Conservation (phyloP, 2,329 filamentous ascomycete genomes). For the Monilinia fructigena region DNA sequence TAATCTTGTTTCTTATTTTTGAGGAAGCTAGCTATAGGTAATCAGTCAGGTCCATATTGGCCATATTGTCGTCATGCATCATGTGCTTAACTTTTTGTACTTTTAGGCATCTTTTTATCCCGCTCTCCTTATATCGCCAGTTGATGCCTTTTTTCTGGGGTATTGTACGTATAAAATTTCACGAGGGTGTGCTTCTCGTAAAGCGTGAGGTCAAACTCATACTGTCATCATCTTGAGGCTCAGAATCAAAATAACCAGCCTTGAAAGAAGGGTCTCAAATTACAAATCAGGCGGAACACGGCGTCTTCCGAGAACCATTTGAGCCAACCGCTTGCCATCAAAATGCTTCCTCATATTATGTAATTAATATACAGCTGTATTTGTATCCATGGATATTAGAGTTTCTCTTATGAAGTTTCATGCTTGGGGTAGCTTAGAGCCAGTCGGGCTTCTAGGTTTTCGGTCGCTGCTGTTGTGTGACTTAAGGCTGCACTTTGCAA, state of each 20-base stretch:
- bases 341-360: background rate
- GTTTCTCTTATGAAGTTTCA: background rate
- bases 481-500: background rate
- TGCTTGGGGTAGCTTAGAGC: background rate
- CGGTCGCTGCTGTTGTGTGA: background rate
- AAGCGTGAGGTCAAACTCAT: background rate
- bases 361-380: background rate
- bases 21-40: background rate
- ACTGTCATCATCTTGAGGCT: background rate
- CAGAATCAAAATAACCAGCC: background rate
- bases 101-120: background rate
- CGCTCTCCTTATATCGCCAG: background rate
- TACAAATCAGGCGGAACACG: background rate
- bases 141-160: background rate
- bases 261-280: background rate
- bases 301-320: background rate
- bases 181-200: background rate
- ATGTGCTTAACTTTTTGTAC: background rate
- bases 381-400: background rate
- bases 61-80: background rate
- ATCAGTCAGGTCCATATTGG: background rate
- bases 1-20: background rate
- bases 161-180: background rate
- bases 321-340: background rate
- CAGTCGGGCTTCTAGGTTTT: background rate